Base-by-base conservation (phyloP, 179 eudicot genomes). In the Actinidia polygama region DNA sequence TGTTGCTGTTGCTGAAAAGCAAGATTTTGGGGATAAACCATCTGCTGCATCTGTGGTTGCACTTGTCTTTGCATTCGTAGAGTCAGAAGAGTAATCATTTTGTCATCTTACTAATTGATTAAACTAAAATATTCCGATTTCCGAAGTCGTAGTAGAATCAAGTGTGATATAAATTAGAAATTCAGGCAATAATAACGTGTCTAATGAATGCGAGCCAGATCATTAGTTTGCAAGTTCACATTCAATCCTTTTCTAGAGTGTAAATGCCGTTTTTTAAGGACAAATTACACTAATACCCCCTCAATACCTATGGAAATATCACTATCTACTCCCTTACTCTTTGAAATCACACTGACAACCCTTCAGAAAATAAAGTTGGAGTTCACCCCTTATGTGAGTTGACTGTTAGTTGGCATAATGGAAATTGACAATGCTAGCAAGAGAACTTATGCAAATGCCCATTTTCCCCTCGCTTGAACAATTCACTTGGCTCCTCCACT, bases 1-100 rank as follows among this genome's bases (percentile, higher is more conserved):
- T 91, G 93, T 82, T 93, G 97, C 77, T 84, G 96, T 64, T 94
- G 97, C 86, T 90, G 97, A 30, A 83, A 81, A 19, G 90, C 85
- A 75, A 91, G 81, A 79, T 87, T 87, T 23, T 90, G 95, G 67
- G 96, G 76, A 54, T 88, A 83, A 69, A 89, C 73, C 93, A 91
- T 85, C 80, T 93, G 98, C 78, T 74, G 83, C 89, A 92, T 88
- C 83, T 94, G 98, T 19, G 93, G 88, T 81, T 85, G 92, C 91
- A 93, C 86, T 79, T 90, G 96, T 75, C 96, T 87, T 79, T 87
- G 84, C 47, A 91, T 87, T 98, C 92, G 90, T 84, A 85, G 49
- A 72, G 62, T 81, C 78, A 51, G 72, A 66, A 80, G 15, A 47
- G 10, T 7, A 15, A 73, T 23, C 16, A 58, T 58, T 53, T 47